Evolutionary conservation across 2,329 filamentous ascomycete genomes (phyloP).

Genomic region (Lachnellula occidentalis): DNA sequence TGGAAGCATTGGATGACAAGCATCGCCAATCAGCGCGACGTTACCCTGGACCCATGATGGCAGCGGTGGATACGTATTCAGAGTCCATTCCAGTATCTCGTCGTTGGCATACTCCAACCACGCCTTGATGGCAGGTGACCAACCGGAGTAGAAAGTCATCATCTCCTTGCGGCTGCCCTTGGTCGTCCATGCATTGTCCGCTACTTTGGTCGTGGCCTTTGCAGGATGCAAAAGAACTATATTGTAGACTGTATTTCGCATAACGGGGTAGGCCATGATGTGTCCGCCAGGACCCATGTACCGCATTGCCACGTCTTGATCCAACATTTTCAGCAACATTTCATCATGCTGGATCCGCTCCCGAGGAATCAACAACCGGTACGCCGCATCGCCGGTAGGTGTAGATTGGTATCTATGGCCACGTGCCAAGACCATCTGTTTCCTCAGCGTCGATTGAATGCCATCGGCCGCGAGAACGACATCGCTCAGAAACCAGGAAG

Average conservation of each 20-base stretch:
- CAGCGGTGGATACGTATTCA: slow-evolving; percentile 3
- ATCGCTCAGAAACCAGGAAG: slow-evolving; percentile 37
- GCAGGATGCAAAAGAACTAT: slow-evolving; percentile 19
- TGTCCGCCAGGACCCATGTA: slow-evolving; percentile 27
- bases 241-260: slow-evolving; percentile 18
- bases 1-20: no score
- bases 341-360: slow-evolving; percentile 38
- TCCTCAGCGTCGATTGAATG: slow-evolving; percentile 44
- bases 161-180: slow-evolving; percentile 3
- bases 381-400: slow-evolving; percentile 48
- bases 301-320: slow-evolving; percentile 45
- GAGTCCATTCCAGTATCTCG: slow-evolving; percentile 7
- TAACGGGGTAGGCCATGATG: slow-evolving; percentile 28
- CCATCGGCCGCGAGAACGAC: slow-evolving; percentile 49
- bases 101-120: slow-evolving; percentile 2
- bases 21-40: slow-evolving; percentile 37
- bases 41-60: slow-evolving; percentile 2
- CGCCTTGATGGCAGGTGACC: not conserved
- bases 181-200: slow-evolving; percentile 5
- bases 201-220: slow-evolving; percentile 27
- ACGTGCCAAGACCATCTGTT: slow-evolving; percentile 32
- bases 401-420: slow-evolving; percentile 32
- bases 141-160: slow-evolving; percentile 2
- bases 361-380: slow-evolving; percentile 47
- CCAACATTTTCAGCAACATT: slow-evolving; percentile 49